Conservation (phyloP, 176 grass and related monocot genomes). For the Stipa capillata region DNA sequence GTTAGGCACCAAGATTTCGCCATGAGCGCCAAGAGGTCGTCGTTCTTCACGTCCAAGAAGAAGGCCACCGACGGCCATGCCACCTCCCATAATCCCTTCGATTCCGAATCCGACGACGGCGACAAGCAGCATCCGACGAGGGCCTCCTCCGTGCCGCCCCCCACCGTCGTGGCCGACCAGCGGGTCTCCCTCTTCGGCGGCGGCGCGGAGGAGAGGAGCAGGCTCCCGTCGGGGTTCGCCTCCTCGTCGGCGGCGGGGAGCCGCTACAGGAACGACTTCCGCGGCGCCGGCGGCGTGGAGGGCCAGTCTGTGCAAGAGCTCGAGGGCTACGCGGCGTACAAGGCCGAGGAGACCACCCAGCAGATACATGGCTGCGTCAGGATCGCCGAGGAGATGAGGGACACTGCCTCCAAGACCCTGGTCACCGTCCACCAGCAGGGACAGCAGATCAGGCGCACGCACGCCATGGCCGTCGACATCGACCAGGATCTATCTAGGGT, state of each 20-base stretch:
- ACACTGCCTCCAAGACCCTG: conserved; percentile 65
- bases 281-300: conserved; percentile 53
- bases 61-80: background rate
- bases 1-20: background rate
- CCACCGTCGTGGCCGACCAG: background rate
- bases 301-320: conserved; percentile 57
- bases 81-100: conserved; percentile 24
- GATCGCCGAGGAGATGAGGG: conserved; percentile 87
- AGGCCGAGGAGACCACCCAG: conserved; percentile 61
- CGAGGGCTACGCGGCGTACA: conserved; percentile 53
- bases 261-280: conserved; percentile 61
- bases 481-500: conserved; percentile 86
- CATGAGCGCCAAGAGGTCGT: conserved; percentile 26
- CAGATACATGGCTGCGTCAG: conserved; percentile 45
- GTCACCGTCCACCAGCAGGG: conserved; percentile 86
- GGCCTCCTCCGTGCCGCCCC: conserved; percentile 39
- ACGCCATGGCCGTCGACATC: conserved; percentile 71
- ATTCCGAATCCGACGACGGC: conserved; percentile 43
- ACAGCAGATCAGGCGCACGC: conserved; percentile 69
- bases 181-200: background rate
- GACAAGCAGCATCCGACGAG: conserved; percentile 9
- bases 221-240: background rate
- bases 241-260: background rate
- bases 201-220: background rate
- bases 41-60: conserved; percentile 30